These are phyloP conservation scores for Diaporthe sp. DNA, from an alignment of 2,329 filamentous ascomycete genomes.

Conservation along the genomic window DNA sequence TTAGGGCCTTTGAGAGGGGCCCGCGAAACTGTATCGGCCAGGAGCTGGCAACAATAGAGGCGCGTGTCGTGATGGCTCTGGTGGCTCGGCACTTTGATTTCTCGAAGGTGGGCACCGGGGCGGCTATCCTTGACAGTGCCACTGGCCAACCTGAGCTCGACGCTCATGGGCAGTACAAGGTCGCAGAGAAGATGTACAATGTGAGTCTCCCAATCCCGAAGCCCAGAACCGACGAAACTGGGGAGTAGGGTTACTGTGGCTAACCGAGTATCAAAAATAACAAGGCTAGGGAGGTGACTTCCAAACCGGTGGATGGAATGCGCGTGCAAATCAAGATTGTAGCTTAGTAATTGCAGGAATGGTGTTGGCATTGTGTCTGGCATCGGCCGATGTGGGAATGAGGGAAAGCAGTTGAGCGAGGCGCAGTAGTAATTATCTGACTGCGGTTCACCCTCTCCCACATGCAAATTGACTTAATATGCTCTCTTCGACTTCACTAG, in stretches of 20 bases:
- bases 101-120: slow-evolving; percentile 10
- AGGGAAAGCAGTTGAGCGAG: too few relatives aligned
- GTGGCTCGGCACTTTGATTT: slow-evolving; percentile 21
- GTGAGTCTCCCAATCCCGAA: background rate
- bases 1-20: slow-evolving; percentile 20
- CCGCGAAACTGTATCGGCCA: slow-evolving; percentile 27
- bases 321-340: background rate
- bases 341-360: background rate
- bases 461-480: too few relatives aligned
- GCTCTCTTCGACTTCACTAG: too few relatives aligned
- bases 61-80: slow-evolving; percentile 22
- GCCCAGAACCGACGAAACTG: background rate
- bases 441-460: too few relatives aligned
- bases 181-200: slow-evolving; percentile 7
- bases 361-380: background rate
- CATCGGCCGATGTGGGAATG: too few relatives aligned
- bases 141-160: background rate
- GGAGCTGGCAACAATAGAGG: slow-evolving; percentile 22
- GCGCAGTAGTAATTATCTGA: too few relatives aligned
- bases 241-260: background rate
- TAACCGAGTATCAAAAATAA: background rate
- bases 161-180: slow-evolving; percentile 16
- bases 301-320: slow-evolving; percentile 32
- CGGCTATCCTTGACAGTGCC: background rate
- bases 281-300: slow-evolving; percentile 22